These are phyloP conservation scores for Phanerodontia chrysosporium DNA, from an alignment of 768 basidiomycete species.

Conservation along the genomic window DNA sequence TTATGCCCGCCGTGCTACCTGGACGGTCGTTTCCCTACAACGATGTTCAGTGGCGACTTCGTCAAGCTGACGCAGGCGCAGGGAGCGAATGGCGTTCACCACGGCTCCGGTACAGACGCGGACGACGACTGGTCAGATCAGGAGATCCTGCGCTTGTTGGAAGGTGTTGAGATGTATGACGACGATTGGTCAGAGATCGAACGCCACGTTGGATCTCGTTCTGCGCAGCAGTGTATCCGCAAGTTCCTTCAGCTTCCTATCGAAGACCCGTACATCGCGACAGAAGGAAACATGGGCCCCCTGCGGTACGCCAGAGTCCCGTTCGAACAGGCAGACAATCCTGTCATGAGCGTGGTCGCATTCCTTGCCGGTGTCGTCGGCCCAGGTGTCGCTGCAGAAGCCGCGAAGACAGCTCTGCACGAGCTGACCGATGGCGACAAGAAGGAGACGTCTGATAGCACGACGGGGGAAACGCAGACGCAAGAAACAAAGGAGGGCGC, in stretches of 20 bases:
- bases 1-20: conserved; percentile 92
- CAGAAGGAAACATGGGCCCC: conserved; percentile 72
- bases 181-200: conserved; percentile 94
- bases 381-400: conserved; percentile 88
- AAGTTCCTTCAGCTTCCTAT: conserved; percentile 96
- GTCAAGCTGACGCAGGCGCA: conserved; percentile 65
- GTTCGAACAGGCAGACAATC: conserved; percentile 94
- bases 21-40: conserved; percentile 93
- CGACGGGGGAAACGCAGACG: too few species aligned
- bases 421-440: conserved; percentile 64
- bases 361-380: conserved; percentile 92
- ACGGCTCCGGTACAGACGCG: conserved; percentile 36
- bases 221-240: conserved; percentile 91
- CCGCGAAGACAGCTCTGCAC: conserved; percentile 85
- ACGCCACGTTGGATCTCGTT: conserved; percentile 88
- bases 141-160: conserved; percentile 84
- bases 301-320: conserved; percentile 77
- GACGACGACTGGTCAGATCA: conserved; percentile 87
- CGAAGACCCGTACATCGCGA: conserved; percentile 86
- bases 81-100: conserved; percentile 26
- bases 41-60: conserved; percentile 97
- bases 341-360: conserved; percentile 97
- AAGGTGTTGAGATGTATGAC: conserved; percentile 96
- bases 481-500: conserved; percentile 30
- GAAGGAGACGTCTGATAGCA: too few species aligned